Evolutionary conservation across 768 basidiomycete genomes (phyloP), one percentile per base, ranked within the genome.

Genomic region (Macrolepiota albuminosa): DNA sequence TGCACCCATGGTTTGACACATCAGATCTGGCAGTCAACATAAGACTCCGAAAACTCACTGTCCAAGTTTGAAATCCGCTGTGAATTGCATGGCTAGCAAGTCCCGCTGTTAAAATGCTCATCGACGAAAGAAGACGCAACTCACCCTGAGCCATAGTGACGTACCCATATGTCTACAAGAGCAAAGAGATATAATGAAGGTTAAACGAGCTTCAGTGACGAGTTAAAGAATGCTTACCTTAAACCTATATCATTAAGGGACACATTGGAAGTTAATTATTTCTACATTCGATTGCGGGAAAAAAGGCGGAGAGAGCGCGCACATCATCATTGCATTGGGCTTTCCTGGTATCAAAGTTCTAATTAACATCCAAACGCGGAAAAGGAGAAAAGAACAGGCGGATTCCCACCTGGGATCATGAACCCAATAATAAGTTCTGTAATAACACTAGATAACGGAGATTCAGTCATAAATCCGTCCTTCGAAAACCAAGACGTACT

Each of bases 311-410:
- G 24, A 31, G 42, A 51, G 24, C 42, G 66, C 73, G 54, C 57
- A 88, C 81, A 89, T 82, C 87, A 89, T 87, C 82, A 88, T 84
- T 1, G 88, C 88, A 60, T 89, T 80, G 5, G 90, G 87, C 60
- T 80, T 81, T 9, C 89, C 89, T 63, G 80, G 80, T 26, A 69
- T 36, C 75, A 69, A 33, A 52, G 31, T 50, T 36, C 47, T 16
- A 1, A 57, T 73, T 74, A 45, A 45, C 37, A 60, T 47, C 9
- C 18, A 45, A 46, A 47, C 33, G n/a, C 31, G 57, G 57, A 31
- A 59, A 40, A 21, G 58, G 49, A 52, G 58, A 29, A 52, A 59
- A 31, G 3, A 34, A 50, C 31, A 49, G 53, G 47, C 46, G 43
- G 48, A 36, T 37, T 62, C 71, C 46, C 64, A 75, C 76, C 76